Base-by-base conservation (phyloP, 106 monocot genomes). In the Agapanthus africanus region DNA sequence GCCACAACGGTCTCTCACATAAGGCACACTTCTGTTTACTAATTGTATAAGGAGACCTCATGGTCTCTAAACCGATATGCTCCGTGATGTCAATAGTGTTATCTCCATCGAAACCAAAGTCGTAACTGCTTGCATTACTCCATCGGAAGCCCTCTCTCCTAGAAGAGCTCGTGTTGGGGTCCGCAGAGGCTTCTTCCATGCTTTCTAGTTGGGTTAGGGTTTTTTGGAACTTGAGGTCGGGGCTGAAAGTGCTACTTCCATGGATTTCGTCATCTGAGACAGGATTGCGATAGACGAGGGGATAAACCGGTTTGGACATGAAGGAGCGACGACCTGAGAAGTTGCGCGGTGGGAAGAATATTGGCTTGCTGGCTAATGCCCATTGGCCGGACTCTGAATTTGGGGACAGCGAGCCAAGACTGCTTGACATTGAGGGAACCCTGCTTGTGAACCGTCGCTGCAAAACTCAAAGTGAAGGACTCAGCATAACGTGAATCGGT, bases 301-400 rank as follows among this genome's bases (percentile, higher is more conserved):
- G 94, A 75, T 88, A 91, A 21, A 94, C 85, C 5, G 94, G 94
- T 65, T 91, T 94, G 18, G 94, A 90, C 87, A 87, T 94, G 80
- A 94, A 94, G 6, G 90, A 94, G 14, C 88, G 94, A 65, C 85
- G 79, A 32, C 85, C 84, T 10, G 74, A 70, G 63, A 76, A 72
- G 52, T 84, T 79, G 16, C 83, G 74, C 49, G 81, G 74, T 39
- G 79, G 81, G 33, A 71, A 60, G 37, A 73, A 37, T 21, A 68
- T 61, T 21, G 88, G 83, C 50, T 89, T 85, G 79, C 79, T 80
- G 34, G 79, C 72, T 16, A 82, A 90, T 21, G 75, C 84, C 86
- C 83, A 82, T 35, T 60, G 72, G 28, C 79, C 71, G 38, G 86
- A 89, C 47, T 93, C 87, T 37, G 80, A 77, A 31, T 76, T 67